A percentile compares a stretch with the other conserved stretches of the same genome.
Conservation (phyloP, 768 basidiomycete genomes). For the Suillus brevipes region DNA sequence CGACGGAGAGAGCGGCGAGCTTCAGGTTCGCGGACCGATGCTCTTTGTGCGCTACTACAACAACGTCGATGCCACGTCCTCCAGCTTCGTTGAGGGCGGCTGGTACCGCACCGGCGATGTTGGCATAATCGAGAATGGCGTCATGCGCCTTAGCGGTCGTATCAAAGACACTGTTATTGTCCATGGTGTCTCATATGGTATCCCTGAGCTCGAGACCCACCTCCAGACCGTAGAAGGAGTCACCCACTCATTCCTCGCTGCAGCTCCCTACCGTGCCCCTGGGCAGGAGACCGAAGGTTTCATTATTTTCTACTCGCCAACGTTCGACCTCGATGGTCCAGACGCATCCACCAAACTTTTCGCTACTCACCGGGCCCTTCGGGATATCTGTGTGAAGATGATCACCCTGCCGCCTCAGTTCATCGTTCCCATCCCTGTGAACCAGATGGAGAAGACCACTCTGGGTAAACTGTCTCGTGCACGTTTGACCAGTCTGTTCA, state of each 20-base stretch:
- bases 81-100: constrained; percentile 47
- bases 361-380: constrained; percentile 32
- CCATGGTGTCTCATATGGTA: constrained; percentile 39
- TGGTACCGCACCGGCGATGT: constrained; percentile 68
- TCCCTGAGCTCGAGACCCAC: constrained; percentile 36
- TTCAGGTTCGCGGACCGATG: constrained; percentile 43
- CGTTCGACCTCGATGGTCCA: constrained; percentile 24
- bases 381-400: constrained; percentile 31
- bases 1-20: constrained; percentile 37
- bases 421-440: constrained; percentile 39
- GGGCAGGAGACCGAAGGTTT: constrained; percentile 42
- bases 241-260: constrained; percentile 33
- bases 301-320: constrained; percentile 37
- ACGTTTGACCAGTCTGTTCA: constrained; percentile 35
- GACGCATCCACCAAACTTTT: constrained; percentile 27
- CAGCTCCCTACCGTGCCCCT: constrained; percentile 36
- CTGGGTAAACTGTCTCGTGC: constrained; percentile 45
- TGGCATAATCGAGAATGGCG: constrained; percentile 37
- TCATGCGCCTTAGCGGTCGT: constrained; percentile 37
- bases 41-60: constrained; percentile 47
- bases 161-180: constrained; percentile 43
- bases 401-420: constrained; percentile 36
- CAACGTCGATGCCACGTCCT: constrained; percentile 46
- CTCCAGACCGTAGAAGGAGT: constrained; percentile 38
- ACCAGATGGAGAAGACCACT: constrained; percentile 43